phyloP scores from a whole-genome alignment of 164 flowering plant genomes.

The Euptelea pleiosperma region DNA sequence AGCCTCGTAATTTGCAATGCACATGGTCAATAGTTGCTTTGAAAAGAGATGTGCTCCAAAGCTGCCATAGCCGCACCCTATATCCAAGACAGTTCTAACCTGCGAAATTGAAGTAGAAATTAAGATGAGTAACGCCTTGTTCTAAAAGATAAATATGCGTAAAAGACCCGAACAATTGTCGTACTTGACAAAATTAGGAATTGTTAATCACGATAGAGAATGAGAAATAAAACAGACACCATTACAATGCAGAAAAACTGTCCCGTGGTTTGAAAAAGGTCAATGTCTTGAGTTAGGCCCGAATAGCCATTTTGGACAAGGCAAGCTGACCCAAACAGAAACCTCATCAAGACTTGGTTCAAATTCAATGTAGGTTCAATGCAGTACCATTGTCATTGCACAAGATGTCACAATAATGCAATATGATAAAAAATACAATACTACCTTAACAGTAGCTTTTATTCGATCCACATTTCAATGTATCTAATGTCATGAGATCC shows the following conservation, averaged over 20 bases:
- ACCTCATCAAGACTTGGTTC: neutral
- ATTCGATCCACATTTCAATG: too few relatives aligned
- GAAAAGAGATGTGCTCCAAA: slow-evolving; percentile 97
- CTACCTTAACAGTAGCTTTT: too few relatives aligned
- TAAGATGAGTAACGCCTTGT: neutral
- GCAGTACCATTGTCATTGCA: too few relatives aligned
- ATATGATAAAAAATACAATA: too few relatives aligned
- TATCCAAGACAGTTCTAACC: slow-evolving; percentile 91
- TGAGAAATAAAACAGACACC: neutral
- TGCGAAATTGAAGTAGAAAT: slow-evolving; percentile 29
- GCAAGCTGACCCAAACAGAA: neutral
- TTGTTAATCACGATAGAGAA: neutral
- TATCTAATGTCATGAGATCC: too few relatives aligned
- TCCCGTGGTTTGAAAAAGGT: neutral
- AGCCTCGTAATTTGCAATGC: slow-evolving; percentile 85
- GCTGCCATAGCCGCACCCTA: slow-evolving; percentile 98
- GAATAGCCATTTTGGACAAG: neutral
- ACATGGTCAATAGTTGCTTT: slow-evolving; percentile 78
- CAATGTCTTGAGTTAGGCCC: too few relatives aligned
- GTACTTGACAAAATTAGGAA: neutral
- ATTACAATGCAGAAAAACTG: neutral
- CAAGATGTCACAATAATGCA: too few relatives aligned
- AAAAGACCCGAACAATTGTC: neutral
- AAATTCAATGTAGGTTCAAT: neutral
- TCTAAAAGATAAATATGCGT: neutral